Conservation (phyloP, 2,329 filamentous ascomycete genomes). For the Colletotrichum sp. region DNA sequence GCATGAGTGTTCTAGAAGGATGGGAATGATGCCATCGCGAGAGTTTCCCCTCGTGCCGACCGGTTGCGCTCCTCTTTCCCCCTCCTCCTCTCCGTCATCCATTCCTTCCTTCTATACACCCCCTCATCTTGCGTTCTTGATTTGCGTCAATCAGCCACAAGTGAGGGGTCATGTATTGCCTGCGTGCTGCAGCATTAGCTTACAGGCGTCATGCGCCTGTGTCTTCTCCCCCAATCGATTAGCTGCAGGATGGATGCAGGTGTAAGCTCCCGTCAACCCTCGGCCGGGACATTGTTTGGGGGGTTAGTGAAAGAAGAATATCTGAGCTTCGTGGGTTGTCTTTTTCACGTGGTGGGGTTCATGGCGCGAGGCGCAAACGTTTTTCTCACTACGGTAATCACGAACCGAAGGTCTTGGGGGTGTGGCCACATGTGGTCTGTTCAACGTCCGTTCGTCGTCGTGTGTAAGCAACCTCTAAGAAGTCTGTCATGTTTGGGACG, state of each 20-base stretch:
- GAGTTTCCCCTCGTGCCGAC: background rate
- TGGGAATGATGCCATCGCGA: background rate
- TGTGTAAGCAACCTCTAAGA: background rate
- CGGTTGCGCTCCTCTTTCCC: background rate
- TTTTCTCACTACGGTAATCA: background rate
- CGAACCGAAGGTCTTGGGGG: background rate
- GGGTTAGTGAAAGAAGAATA: too few species aligned
- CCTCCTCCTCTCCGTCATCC: background rate
- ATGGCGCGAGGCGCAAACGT: background rate
- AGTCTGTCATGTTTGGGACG: background rate
- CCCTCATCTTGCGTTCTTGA: background rate
- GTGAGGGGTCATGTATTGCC: background rate
- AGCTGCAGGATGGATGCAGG: background rate
- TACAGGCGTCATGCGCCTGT: background rate
- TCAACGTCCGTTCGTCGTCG: background rate
- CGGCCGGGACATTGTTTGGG: background rate
- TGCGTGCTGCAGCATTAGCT: background rate
- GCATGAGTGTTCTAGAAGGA: background rate
- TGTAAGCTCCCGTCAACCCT: background rate
- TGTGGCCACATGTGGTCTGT: background rate
- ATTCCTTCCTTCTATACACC: background rate
- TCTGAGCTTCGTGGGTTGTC: background rate
- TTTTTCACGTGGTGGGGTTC: background rate
- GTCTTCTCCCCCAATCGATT: background rate
- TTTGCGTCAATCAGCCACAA: background rate